A percentile compares a stretch with the other conserved stretches of the same genome.
phyloP scores from a whole-genome alignment of 371 early-diverging fungal species.

The Mucor plumbeus region DNA sequence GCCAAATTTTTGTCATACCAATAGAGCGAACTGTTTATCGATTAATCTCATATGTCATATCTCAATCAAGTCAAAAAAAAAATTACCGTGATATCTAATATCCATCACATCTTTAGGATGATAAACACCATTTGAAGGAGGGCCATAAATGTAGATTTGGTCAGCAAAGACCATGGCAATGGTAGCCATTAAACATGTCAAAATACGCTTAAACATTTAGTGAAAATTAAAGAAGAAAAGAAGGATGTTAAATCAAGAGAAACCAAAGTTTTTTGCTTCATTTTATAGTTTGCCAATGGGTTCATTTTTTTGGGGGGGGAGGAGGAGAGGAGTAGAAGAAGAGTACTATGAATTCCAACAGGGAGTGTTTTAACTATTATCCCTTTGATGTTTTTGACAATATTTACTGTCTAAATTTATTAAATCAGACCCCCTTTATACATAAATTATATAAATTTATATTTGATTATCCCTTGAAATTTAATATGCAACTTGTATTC shows the following conservation, averaged over 20 bases:
- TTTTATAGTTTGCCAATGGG: not conserved
- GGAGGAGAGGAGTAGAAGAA: not conserved
- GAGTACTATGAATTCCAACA: not conserved
- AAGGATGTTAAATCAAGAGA: not conserved
- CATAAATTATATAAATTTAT: slow-evolving; percentile 7
- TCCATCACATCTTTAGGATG: slow-evolving; percentile 31
- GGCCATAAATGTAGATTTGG: slow-evolving; percentile 38
- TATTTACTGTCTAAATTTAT: slow-evolving; percentile 1
- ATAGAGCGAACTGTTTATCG: slow-evolving; percentile 34
- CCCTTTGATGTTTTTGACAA: not conserved
- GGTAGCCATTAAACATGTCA: not conserved
- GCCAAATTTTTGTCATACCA: slow-evolving; percentile 45
- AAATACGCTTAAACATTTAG: slow-evolving; percentile 4
- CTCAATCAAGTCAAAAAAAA: not conserved
- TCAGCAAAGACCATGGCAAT: slow-evolving; percentile 24
- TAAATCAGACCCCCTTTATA: not conserved
- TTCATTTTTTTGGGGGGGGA: not conserved
- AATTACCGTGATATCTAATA: slow-evolving; percentile 39
- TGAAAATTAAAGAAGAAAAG: not conserved
- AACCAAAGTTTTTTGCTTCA: not conserved
- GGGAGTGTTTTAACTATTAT: not conserved
- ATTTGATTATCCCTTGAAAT: slow-evolving; percentile 5
- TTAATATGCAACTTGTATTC: not conserved
- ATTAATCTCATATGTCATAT: not conserved
- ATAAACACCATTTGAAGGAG: slow-evolving; percentile 21